Evolutionary conservation across 257 asterid genomes (phyloP).

Genomic region (Solanum phureja): DNA sequence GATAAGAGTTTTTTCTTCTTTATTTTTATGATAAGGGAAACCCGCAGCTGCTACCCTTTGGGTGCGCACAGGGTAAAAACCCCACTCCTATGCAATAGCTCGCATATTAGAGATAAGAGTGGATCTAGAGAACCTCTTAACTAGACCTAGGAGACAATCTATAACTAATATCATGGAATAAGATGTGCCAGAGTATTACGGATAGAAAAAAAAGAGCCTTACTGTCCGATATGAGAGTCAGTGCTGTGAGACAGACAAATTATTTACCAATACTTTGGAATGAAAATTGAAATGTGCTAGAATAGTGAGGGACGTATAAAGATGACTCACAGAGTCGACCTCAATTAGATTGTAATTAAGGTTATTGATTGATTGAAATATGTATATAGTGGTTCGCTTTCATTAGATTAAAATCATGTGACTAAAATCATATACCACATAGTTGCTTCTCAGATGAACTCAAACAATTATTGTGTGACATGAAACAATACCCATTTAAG

Average conservation of each 20-base stretch:
- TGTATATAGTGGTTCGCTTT: neutral
- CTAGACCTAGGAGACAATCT: neutral
- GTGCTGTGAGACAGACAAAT: neutral
- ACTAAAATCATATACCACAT: too few relatives aligned
- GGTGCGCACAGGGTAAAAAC: neutral
- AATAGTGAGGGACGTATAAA: neutral
- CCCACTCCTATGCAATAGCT: neutral
- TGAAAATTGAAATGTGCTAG: neutral
- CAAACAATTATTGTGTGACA: neutral
- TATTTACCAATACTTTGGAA: neutral
- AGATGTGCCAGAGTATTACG: neutral
- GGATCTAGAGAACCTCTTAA: neutral
- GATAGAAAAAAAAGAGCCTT: neutral
- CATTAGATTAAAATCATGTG: neutral
- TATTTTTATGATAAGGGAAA: neutral
- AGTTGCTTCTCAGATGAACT: neutral
- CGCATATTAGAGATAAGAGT: neutral
- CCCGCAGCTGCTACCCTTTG: neutral
- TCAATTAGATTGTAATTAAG: neutral
- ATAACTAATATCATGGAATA: neutral
- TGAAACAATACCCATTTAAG: neutral
- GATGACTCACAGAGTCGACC: neutral
- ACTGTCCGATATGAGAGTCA: neutral
- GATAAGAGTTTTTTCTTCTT: neutral
- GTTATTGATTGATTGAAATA: neutral